These are phyloP conservation scores for Trichoderma guizhouense DNA, from an alignment of 2,329 filamentous ascomycete genomes.

Conservation along the genomic window DNA sequence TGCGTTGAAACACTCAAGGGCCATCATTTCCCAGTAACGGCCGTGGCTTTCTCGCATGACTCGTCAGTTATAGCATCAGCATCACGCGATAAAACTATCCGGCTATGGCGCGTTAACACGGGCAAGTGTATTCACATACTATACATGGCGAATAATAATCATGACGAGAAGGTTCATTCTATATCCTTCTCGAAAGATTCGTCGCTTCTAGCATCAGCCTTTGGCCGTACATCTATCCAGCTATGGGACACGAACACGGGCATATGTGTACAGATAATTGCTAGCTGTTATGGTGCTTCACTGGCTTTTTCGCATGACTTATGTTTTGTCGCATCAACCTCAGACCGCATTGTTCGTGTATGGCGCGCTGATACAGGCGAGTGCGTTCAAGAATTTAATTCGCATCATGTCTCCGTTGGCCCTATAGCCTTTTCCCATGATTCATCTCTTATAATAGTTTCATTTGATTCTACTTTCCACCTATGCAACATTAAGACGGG, in stretches of 20 bases:
- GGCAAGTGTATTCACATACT: too few relatives aligned
- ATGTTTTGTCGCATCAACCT: neutral
- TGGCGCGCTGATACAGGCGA: neutral
- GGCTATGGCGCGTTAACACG: too few relatives aligned
- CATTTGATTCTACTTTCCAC: neutral
- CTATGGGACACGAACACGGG: neutral
- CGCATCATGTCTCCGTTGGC: too few relatives aligned
- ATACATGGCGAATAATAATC: too few relatives aligned
- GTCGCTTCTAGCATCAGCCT: too few relatives aligned
- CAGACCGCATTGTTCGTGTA: neutral
- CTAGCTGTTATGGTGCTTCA: neutral
- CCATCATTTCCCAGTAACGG: neutral
- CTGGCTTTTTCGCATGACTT: neutral
- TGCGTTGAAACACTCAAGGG: neutral
- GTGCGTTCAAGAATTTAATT: neutral
- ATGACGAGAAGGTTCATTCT: too few relatives aligned
- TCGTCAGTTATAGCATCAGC: too few relatives aligned
- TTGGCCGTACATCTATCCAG: rapidly evolving
- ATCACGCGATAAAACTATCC: rapidly evolving
- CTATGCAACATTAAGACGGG: neutral
- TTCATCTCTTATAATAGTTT: neutral
- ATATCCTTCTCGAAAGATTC: too few relatives aligned
- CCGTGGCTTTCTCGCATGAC: too few relatives aligned
- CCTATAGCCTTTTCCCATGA: neutral
- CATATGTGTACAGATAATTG: neutral